Base-by-base conservation (phyloP, 108 stramenopile genomes). In the Hondaea fermentalgiana region DNA sequence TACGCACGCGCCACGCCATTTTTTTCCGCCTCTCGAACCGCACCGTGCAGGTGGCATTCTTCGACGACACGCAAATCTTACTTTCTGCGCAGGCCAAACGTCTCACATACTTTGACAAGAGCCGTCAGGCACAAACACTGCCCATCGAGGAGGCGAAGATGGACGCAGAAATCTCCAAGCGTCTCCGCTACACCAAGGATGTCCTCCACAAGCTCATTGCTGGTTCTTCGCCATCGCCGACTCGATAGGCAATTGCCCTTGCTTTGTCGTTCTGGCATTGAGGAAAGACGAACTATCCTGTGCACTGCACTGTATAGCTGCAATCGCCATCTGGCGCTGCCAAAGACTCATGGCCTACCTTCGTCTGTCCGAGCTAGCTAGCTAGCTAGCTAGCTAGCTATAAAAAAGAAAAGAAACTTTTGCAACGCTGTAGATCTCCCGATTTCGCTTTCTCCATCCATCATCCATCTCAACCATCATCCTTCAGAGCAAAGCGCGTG, bases 1-100 rank as follows among this genome's bases (percentile, higher is more conserved):
- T 98, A 25, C 95, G 96, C 23, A 98, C 99, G 5, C 96, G 96
- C 89, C 97, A 99, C 90, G 99, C 99, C 4, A 95, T 98, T 83
- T 92, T 99, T 57, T 98, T 99, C 92, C 95, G 98, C 17, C 91
- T 99, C 87, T 98, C 97, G 88, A 96, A 98, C 92, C 94, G 97
- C 60, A 98, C 98, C 6, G 96, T 98, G 5, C 98, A 98, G 94
- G 97, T 98, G 28, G 94, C 96, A 4, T 97, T 99, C 88, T 96
- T 97, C 89, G 97, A 98, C 89, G 92, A 95, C 71, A 97, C 97
- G 4, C 97, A 98, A 60, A 92, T 99, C 6, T 88, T 97, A 28
- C 92, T 99, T 45, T 96, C 97, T 25, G 92, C 95, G 12, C 96
- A 97, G 87, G 96, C 95, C 45, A 94, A 92, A 19, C 76, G 92